Conservation (phyloP, 2,329 filamentous ascomycete species). For the Alternaria rosae region DNA sequence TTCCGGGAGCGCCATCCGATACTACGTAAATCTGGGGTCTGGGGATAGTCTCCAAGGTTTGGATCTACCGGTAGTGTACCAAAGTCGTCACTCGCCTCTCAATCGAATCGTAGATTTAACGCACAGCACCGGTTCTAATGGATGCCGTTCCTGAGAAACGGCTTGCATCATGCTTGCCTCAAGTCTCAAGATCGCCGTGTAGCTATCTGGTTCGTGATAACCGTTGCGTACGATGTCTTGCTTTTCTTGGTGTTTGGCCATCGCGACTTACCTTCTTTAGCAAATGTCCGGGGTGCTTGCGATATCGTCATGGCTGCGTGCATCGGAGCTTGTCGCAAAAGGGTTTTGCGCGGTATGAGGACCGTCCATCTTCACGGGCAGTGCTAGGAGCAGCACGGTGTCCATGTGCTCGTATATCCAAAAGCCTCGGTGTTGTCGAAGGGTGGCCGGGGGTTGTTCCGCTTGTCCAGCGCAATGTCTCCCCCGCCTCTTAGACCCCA, state of each 20-base stretch:
- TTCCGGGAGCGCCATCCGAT: neutral
- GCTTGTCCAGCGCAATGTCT: neutral
- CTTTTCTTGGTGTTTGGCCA: neutral
- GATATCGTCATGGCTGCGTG: neutral
- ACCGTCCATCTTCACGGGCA: neutral
- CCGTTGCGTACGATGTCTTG: neutral
- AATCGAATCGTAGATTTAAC: neutral
- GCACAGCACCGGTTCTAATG: conserved; percentile 3
- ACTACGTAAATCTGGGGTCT: neutral
- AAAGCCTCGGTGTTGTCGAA: neutral
- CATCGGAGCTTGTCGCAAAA: neutral
- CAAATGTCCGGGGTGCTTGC: neutral
- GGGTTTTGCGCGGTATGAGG: neutral
- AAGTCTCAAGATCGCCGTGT: neutral
- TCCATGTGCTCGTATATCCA: conserved; percentile 11
- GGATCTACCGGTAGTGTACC: conserved; percentile 8
- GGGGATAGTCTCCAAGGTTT: conserved; percentile 6
- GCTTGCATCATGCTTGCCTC: conserved; percentile 2
- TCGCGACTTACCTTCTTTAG: neutral
- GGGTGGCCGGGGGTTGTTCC: neutral
- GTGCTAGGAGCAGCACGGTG: conserved; percentile 8
- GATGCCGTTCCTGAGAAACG: neutral
- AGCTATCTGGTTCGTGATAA: neutral
- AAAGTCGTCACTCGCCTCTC: neutral
- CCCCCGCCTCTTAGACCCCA: conserved; percentile 3